Evolutionary conservation across 2,329 filamentous ascomycete genomes (phyloP), one percentile per base, ranked within the genome.

Genomic region (Claviceps lovelessii): DNA sequence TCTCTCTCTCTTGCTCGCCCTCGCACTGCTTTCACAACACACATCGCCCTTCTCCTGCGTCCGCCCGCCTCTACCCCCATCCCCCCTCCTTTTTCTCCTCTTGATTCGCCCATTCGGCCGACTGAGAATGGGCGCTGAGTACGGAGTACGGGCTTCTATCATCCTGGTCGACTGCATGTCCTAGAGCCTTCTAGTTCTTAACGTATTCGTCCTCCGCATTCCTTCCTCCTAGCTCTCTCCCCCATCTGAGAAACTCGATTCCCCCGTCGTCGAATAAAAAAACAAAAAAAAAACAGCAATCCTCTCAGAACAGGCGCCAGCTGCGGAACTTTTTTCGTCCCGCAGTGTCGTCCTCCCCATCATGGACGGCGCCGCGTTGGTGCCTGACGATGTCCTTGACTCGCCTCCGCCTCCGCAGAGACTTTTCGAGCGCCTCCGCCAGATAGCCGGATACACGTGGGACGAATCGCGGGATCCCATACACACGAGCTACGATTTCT

Each of bases 401-500:
- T 83, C 84, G 56, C 85, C 84, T 66, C 82, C 84, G 55, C 84
- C 84, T 47, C 74, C 77, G 60, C 83, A 84, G 46, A 51, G 83
- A 62, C 77, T 90, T 53, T 85, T 84, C 62, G 85, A 90, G 67
- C 80, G 86, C 52, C 75, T 90, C 60, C 77, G 80, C 58, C 84
- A 88, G 66, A 76, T 90, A 59, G 77, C 83, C 49, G 86, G 85
- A 53, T 90, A 88, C 66, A 81, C 78, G 7, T 90, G 86, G 86
- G 85, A 90, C 68, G 84, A 87, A 60, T 76, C 78, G 15, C 67
- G 64, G 55, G 68, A 69, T 31, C 79, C 80, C 11, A 73, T 78
- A 55, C 81, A 84, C 64, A 79, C 79, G 52, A 88, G 84, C 62
- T 96, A 95, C 70, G 89, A 94, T 68, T 90, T 90, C 73, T 97